These are phyloP conservation scores for Phaeomoniella chlamydospora DNA, from an alignment of 2,329 filamentous ascomycete species.

Conservation along the genomic window DNA sequence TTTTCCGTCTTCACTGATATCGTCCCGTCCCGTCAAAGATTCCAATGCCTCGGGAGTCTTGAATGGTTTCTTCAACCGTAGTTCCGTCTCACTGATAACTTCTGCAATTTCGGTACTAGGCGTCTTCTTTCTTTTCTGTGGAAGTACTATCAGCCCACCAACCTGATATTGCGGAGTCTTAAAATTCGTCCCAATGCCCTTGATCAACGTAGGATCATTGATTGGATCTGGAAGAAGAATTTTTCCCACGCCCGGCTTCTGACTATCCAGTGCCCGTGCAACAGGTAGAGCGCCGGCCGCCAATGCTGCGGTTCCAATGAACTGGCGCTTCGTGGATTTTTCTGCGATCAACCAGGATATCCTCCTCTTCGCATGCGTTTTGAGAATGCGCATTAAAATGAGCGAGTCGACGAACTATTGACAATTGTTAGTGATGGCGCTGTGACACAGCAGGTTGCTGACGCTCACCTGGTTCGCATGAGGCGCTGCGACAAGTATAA, in stretches of 20 bases:
- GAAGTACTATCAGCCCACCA: constrained; percentile 75
- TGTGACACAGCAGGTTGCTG: neutral
- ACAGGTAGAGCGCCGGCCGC: constrained; percentile 87
- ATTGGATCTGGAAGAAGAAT: constrained; percentile 84
- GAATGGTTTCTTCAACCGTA: constrained; percentile 78
- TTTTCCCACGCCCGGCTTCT: constrained; percentile 62
- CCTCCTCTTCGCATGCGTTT: constrained; percentile 72
- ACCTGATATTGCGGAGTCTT: constrained; percentile 54
- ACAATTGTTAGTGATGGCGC: constrained; percentile 3
- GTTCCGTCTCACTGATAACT: constrained; percentile 64
- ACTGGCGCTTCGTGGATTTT: constrained; percentile 79
- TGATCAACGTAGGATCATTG: constrained; percentile 67
- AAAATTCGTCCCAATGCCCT: constrained; percentile 71
- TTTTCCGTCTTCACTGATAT: constrained; percentile 52
- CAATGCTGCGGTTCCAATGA: constrained; percentile 76
- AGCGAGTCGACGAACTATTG: constrained; percentile 83
- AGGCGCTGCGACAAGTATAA: constrained; percentile 91
- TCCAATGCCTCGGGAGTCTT: constrained; percentile 59
- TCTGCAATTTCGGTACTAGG: constrained; percentile 74
- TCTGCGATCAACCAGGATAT: constrained; percentile 89
- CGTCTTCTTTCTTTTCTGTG: constrained; percentile 65
- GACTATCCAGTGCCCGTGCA: constrained; percentile 75
- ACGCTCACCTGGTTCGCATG: constrained; percentile 77
- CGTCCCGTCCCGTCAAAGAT: constrained; percentile 70
- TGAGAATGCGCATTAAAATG: constrained; percentile 80